phyloP scores from a whole-genome alignment of 805 yeast genomes.

The Clavispora carvajalis region DNA sequence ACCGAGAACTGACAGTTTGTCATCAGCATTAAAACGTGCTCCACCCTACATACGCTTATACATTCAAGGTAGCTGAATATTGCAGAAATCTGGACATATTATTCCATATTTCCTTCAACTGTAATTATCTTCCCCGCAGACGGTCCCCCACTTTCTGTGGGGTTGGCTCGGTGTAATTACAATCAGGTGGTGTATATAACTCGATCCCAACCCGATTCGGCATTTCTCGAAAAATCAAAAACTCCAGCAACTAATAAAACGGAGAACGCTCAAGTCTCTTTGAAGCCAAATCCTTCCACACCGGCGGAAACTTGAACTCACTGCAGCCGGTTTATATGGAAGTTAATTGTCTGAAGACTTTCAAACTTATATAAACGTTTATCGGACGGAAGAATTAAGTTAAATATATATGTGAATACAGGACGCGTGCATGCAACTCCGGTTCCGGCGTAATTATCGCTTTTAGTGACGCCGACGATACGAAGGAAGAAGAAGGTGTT shows the following conservation, averaged over 20 bases:
- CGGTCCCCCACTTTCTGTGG: neutral
- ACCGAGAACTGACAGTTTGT: constrained; percentile 1
- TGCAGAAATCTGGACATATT: too few relatives aligned
- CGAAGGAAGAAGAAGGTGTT: too few relatives aligned
- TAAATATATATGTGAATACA: too few relatives aligned
- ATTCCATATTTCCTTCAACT: neutral
- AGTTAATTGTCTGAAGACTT: too few relatives aligned
- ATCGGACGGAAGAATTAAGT: too few relatives aligned
- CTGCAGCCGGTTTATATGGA: too few relatives aligned
- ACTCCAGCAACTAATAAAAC: neutral
- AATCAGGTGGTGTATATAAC: neutral
- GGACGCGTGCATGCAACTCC: neutral
- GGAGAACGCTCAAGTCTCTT: too few relatives aligned
- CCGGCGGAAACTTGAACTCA: too few relatives aligned
- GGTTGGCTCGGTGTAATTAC: neutral
- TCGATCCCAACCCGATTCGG: neutral
- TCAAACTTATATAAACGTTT: too few relatives aligned
- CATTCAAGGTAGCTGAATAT: neutral
- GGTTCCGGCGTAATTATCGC: neutral
- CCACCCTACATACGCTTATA: neutral
- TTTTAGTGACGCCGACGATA: neutral
- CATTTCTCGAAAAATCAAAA: neutral
- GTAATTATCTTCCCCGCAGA: neutral
- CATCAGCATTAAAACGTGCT: neutral
- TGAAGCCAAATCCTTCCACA: too few relatives aligned